A percentile compares a stretch with the other conserved stretches of the same genome.
These are phyloP conservation scores for Cercospora citrullina DNA, from an alignment of 2,329 filamentous ascomycete species.

Conservation along the genomic window DNA sequence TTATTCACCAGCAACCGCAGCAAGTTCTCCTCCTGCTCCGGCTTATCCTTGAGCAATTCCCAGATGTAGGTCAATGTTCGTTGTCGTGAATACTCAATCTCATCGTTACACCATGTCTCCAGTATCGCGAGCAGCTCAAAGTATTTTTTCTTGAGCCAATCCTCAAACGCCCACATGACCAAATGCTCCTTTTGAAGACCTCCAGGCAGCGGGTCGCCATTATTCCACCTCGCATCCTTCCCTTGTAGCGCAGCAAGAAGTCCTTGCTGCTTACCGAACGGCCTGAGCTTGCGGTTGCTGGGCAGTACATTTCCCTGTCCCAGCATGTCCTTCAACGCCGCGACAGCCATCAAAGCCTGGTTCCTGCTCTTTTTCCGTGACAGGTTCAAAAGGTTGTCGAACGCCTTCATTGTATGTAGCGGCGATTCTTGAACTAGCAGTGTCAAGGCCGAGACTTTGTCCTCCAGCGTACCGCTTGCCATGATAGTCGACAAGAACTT, in stretches of 20 bases:
- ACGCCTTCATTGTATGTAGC: constrained; percentile 83
- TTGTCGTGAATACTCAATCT: constrained; percentile 88
- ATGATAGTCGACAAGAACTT: constrained; percentile 98
- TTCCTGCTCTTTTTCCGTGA: constrained; percentile 93
- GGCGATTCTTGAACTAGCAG: constrained; percentile 95
- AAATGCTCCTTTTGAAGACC: constrained; percentile 74
- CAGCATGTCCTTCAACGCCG: constrained; percentile 90
- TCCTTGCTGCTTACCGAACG: constrained; percentile 77
- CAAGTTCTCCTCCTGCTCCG: constrained; percentile 94
- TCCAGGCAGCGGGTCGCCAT: constrained; percentile 69
- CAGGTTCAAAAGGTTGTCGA: constrained; percentile 78
- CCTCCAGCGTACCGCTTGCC: constrained; percentile 90
- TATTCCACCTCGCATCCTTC: constrained; percentile 62
- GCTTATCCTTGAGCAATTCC: constrained; percentile 89
- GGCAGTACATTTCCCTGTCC: constrained; percentile 86
- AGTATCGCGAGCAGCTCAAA: constrained; percentile 91
- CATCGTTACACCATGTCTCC: constrained; percentile 90
- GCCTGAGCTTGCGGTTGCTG: constrained; percentile 73
- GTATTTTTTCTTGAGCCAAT: constrained; percentile 91
- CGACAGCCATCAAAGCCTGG: constrained; percentile 88
- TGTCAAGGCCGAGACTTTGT: constrained; percentile 94
- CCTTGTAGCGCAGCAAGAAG: constrained; percentile 71
- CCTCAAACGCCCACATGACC: constrained; percentile 86
- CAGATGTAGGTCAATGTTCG: constrained; percentile 89
- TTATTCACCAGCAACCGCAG: constrained; percentile 92